phyloP scores from a whole-genome alignment of 306 rosid genomes.

The Vicia villosa region DNA sequence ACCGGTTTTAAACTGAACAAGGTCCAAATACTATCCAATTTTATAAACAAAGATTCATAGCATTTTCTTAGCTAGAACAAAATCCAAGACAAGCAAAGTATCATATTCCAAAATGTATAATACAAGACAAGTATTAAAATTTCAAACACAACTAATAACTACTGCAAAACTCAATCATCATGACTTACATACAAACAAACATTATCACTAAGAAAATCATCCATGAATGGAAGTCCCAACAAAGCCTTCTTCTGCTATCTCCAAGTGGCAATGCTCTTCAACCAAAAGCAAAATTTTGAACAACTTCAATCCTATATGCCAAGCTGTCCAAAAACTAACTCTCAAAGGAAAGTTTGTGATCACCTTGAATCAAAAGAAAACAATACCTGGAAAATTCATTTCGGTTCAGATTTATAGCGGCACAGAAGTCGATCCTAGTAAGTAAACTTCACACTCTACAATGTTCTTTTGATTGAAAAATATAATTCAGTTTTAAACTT shows the following conservation, averaged over 20 bases:
- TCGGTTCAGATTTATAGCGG: slow-evolving; percentile 63
- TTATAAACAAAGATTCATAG: too few species aligned
- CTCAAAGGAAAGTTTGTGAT: slow-evolving; percentile 50
- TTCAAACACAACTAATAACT: background rate
- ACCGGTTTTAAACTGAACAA: too few species aligned
- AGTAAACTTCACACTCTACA: slow-evolving; percentile 18
- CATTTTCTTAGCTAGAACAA: slow-evolving; percentile 4
- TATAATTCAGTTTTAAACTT: background rate
- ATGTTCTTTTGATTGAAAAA: background rate
- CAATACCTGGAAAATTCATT: slow-evolving; percentile 52
- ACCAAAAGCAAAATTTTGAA: slow-evolving; percentile 30
- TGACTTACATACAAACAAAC: background rate
- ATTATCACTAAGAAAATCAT: background rate
- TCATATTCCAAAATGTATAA: slow-evolving; percentile 42
- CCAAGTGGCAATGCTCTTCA: slow-evolving; percentile 1
- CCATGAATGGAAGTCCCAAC: slow-evolving; percentile 36
- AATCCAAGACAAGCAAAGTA: slow-evolving; percentile 47
- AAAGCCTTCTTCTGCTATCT: slow-evolving; percentile 21
- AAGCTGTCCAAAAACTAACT: slow-evolving; percentile 10
- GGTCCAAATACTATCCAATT: too few species aligned
- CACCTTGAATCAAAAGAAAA: slow-evolving; percentile 32
- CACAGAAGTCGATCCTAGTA: slow-evolving; percentile 56
- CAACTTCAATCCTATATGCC: slow-evolving; percentile 23
- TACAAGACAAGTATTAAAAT: slow-evolving; percentile 25
- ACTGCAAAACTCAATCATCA: background rate